Percentiles rank a stretch among this genome's conserved stretches.
phyloP scores from a whole-genome alignment of 805 yeast species.

The Candida michaelii region DNA sequence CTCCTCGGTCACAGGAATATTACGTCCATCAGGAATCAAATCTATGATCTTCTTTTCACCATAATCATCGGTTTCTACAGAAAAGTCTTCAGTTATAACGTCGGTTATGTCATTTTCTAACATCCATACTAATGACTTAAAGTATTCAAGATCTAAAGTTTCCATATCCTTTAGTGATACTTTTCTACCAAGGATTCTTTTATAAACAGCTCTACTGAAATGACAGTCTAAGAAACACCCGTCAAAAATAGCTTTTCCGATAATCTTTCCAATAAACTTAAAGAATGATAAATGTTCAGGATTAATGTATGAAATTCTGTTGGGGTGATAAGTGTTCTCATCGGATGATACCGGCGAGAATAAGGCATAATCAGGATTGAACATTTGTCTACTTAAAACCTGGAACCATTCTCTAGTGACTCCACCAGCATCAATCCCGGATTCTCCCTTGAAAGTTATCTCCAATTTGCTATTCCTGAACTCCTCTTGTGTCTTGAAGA shows the following conservation, averaged over 20 bases:
- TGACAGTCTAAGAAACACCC: slow-evolving; percentile 87
- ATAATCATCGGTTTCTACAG: slow-evolving; percentile 89
- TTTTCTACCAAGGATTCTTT: slow-evolving; percentile 72
- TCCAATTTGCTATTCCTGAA: slow-evolving; percentile 72
- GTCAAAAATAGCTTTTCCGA: slow-evolving; percentile 93
- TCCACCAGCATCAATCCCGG: slow-evolving; percentile 98
- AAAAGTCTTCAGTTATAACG: slow-evolving; percentile 89
- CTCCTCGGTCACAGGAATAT: slow-evolving; percentile 83
- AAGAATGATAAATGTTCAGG: slow-evolving; percentile 92
- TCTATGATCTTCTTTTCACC: slow-evolving; percentile 87
- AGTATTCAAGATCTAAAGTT: slow-evolving; percentile 86
- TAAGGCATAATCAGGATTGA: slow-evolving; percentile 91
- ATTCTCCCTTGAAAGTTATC: slow-evolving; percentile 86
- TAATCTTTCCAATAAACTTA: slow-evolving; percentile 89
- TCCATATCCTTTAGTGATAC: slow-evolving; percentile 94
- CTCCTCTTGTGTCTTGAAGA: slow-evolving; percentile 74
- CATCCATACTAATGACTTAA: slow-evolving; percentile 93
- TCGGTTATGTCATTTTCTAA: slow-evolving; percentile 95
- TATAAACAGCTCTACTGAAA: slow-evolving; percentile 92
- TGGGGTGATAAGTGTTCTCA: slow-evolving; percentile 92
- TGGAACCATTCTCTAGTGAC: slow-evolving; percentile 97
- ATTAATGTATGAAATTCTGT: slow-evolving; percentile 85
- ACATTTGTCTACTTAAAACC: slow-evolving; percentile 89
- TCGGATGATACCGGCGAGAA: slow-evolving; percentile 91
- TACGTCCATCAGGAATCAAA: slow-evolving; percentile 75